A percentile compares a stretch with the other conserved stretches of the same genome.
Conservation (phyloP, 1,139 yeast species). For the Hanseniaspora uvarum region DNA sequence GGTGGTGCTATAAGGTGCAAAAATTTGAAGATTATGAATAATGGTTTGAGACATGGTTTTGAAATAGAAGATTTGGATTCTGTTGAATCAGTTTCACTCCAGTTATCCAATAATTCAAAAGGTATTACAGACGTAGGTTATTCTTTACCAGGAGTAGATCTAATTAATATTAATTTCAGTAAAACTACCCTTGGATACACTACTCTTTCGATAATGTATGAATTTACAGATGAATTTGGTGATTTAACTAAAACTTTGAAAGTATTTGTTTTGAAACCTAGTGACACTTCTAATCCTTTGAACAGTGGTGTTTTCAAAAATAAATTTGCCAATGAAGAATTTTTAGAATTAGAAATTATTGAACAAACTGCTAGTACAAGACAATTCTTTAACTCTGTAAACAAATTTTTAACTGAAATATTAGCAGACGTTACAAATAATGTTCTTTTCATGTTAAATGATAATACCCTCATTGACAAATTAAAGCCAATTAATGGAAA, state of each 20-base stretch:
- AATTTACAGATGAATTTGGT: constrained; percentile 42
- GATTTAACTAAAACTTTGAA: constrained; percentile 47
- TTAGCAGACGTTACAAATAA: not conserved
- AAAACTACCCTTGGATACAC: constrained; percentile 3
- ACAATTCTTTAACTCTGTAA: constrained; percentile 1
- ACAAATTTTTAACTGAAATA: constrained; percentile 1
- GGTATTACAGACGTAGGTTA: constrained; percentile 54
- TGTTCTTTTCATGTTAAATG: constrained; percentile 6
- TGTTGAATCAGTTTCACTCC: constrained; percentile 42
- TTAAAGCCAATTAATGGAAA: not conserved
- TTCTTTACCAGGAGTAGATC: constrained; percentile 11
- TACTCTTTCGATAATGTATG: not conserved
- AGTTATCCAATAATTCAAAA: constrained; percentile 41
- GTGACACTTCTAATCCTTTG: constrained; percentile 26
- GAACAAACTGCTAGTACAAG: constrained; percentile 4
- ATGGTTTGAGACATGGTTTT: constrained; percentile 79
- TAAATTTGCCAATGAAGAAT: not conserved
- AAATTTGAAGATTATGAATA: constrained; percentile 72
- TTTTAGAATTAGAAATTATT: not conserved
- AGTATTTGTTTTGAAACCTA: constrained; percentile 58
- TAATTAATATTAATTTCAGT: not conserved
- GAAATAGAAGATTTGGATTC: constrained; percentile 47
- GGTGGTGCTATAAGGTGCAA: constrained; percentile 64
- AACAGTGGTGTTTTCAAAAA: not conserved
- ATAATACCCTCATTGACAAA: not conserved